Evolutionary conservation across 345 rosid species (phyloP).

Genomic region (Viola odorata): DNA sequence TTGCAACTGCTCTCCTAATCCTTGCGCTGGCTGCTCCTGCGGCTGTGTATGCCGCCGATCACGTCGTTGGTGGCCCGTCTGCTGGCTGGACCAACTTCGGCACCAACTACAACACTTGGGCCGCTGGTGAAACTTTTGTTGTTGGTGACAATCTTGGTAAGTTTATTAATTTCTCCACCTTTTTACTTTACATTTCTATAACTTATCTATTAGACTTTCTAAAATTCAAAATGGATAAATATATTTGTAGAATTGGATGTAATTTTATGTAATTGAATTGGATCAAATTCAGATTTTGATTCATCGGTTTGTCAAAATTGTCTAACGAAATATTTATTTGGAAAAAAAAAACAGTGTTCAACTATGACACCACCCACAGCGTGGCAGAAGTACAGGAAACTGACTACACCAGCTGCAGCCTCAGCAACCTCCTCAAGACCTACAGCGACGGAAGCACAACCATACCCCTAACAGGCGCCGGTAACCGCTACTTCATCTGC

Average conservation of each 20-base stretch:
- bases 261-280: no score
- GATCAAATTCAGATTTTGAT: background rate
- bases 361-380: conserved; percentile 25
- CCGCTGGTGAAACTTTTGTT: conserved; percentile 30
- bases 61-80: conserved; percentile 32
- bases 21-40: conserved; percentile 32
- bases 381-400: conserved; percentile 29
- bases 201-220: background rate
- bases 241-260: background rate
- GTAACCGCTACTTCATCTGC: conserved; percentile 43
- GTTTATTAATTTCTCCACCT: background rate
- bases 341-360: conserved; percentile 32
- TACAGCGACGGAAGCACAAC: conserved; percentile 28
- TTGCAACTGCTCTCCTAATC: conserved; percentile 24
- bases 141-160: conserved; percentile 45
- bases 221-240: background rate
- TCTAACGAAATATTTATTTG: background rate
- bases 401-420: conserved; percentile 31
- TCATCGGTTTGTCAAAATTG: background rate
- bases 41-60: conserved; percentile 19
- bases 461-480: conserved; percentile 18
- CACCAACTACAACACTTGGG: conserved; percentile 27
- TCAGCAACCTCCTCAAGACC: conserved; percentile 22
- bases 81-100: conserved; percentile 36
- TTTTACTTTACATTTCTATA: background rate